phyloP scores from a whole-genome alignment of 805 yeast species.

The Metschnikowia santaceciliae region DNA sequence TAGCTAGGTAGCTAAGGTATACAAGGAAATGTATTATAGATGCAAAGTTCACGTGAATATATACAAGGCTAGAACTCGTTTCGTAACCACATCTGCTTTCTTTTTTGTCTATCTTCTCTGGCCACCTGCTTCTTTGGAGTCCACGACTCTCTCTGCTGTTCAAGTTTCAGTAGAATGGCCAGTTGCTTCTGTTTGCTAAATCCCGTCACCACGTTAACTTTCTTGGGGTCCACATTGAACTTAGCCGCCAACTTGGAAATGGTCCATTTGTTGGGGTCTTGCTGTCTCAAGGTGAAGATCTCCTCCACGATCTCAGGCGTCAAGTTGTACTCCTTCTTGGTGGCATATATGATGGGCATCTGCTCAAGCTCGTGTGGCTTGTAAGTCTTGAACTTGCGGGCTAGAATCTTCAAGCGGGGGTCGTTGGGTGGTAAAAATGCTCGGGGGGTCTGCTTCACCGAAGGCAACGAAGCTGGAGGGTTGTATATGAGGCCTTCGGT shows the following conservation, averaged over 20 bases:
- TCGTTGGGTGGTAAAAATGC: conserved; percentile 64
- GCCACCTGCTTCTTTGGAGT: conserved; percentile 44
- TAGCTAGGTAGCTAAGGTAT: neutral
- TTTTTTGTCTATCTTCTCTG: conserved; percentile 52
- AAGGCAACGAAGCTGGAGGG: conserved; percentile 54
- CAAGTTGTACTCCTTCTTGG: conserved; percentile 45
- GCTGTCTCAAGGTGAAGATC: conserved; percentile 50
- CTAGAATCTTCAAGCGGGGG: conserved; percentile 45
- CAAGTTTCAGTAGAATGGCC: conserved; percentile 47
- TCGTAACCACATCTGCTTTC: conserved; percentile 62
- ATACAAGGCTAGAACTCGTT: conserved; percentile 37
- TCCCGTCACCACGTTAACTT: conserved; percentile 42
- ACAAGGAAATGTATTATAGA: neutral
- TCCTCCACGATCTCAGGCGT: conserved; percentile 55
- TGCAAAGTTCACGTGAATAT: conserved; percentile 1
- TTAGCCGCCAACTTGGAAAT: conserved; percentile 57
- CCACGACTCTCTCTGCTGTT: conserved; percentile 47
- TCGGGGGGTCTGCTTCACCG: conserved; percentile 59
- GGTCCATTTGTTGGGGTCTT: conserved; percentile 62
- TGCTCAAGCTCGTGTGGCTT: conserved; percentile 32
- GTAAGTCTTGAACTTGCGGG: conserved; percentile 25
- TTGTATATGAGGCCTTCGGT: conserved; percentile 60
- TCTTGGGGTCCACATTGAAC: conserved; percentile 46
- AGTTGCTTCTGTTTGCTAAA: conserved; percentile 34
- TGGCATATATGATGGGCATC: conserved; percentile 40